Evolutionary conservation across 2,329 filamentous ascomycete species (phyloP), one percentile per base, ranked within the genome.

Genomic region (Apiospora rasikravindrae): DNA sequence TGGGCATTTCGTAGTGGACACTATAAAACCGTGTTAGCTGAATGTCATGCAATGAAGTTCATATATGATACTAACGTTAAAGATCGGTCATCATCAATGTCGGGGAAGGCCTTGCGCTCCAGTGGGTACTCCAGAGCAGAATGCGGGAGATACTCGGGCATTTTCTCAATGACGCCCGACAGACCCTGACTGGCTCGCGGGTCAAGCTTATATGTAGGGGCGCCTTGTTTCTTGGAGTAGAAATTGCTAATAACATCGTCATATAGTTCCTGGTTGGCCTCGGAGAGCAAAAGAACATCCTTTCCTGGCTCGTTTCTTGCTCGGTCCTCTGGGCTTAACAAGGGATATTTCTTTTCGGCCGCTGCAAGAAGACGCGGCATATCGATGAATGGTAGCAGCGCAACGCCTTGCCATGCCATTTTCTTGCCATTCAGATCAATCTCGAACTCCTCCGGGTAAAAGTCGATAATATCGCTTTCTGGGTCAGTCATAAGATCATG

Each of bases 351-450:
- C 75, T 91, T 92, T 67, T 90, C 88, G 85, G 98, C 96, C 11
- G 96, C 96, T 24, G 88, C 87, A 11, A 99, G 86, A 24, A 99
- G 85, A 70, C 95, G 91, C 70, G 92, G 91, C 87, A 97, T 96
- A 77, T 99, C 95, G 77, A 99, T 99, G 81, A 98, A 99, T 0
- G 96, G 96, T 45, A 99, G 87, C 26, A 99, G 86, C 2, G 94
- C 95, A 70, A 99, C 93, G 75, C 96, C 96, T 81, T 98, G 96
- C 96, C 97, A 99, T 0, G 95, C 94, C 84, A 98, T 97, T 81
- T 98, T 99, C 86, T 98, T 98, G 71, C 96, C 96, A 76, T 99
- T 99, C 57, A 98, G 84, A 81, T 99, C 96, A 70, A 98, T 89
- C 22, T 93, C 91, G 77, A 99, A 99, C 33, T 98, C 94, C 79